These are phyloP conservation scores for Gleditsia sinensis DNA, from an alignment of 306 rosid genomes.

Conservation along the genomic window DNA sequence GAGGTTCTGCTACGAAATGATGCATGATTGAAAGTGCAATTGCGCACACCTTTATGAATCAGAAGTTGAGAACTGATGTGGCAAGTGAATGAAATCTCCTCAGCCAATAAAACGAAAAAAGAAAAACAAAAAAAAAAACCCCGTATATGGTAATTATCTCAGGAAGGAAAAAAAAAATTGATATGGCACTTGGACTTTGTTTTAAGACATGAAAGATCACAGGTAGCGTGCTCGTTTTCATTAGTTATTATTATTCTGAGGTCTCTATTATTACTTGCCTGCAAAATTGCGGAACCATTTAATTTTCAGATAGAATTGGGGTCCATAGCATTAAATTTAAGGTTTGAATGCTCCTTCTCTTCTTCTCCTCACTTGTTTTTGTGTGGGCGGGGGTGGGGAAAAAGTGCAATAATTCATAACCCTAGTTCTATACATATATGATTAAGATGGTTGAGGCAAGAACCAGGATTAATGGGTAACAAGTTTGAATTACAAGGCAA, in stretches of 20 bases:
- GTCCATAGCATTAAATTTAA: slow-evolving; percentile 37
- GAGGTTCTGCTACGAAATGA: too few relatives aligned
- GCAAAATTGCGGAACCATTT: slow-evolving; percentile 36
- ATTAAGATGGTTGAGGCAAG: background rate
- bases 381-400: background rate
- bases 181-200: slow-evolving; percentile 11
- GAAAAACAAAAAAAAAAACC: background rate
- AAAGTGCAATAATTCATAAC: background rate
- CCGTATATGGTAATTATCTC: background rate
- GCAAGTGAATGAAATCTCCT: background rate
- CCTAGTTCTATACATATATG: background rate
- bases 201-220: background rate
- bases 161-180: background rate
- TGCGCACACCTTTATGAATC: background rate
- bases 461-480: background rate
- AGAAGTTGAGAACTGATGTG: background rate
- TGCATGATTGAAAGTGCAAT: background rate
- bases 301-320: slow-evolving; percentile 24
- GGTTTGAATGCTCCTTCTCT: slow-evolving; percentile 13
- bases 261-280: slow-evolving; percentile 25
- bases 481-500: background rate
- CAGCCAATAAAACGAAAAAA: too few relatives aligned
- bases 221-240: background rate
- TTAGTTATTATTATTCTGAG: slow-evolving; percentile 21
- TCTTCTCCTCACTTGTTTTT: background rate